These are phyloP conservation scores for Talaromyces sp. DNA, from an alignment of 2,329 filamentous ascomycete genomes.

Conservation along the genomic window DNA sequence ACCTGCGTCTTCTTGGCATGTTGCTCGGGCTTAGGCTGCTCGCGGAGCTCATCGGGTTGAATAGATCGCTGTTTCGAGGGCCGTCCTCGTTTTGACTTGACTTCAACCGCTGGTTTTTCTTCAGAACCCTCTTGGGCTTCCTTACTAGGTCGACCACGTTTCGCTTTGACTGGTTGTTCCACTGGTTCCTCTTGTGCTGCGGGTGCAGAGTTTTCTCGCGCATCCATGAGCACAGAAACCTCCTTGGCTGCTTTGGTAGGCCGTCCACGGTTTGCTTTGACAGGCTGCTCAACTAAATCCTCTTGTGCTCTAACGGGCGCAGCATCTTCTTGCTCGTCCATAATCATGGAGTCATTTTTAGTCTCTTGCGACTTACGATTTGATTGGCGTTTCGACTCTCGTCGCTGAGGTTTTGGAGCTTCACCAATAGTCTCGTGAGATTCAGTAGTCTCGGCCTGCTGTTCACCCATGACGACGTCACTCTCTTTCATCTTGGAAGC, in stretches of 20 bases:
- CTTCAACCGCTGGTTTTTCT: conserved; percentile 6
- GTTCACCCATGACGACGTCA: conserved; percentile 21
- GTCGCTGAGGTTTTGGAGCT: conserved; percentile 2
- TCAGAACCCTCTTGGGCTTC: not conserved
- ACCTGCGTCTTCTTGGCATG: conserved; percentile 22
- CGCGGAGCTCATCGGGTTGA: not conserved
- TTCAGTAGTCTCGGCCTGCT: conserved; percentile 16
- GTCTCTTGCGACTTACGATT: conserved; percentile 7
- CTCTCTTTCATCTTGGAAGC: not conserved
- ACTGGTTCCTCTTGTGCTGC: conserved; percentile 14
- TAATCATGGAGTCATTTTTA: not conserved
- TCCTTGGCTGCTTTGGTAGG: not conserved
- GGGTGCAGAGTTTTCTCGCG: not conserved
- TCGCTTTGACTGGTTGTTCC: not conserved
- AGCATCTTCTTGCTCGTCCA: not conserved
- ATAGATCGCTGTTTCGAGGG: conserved; percentile 14
- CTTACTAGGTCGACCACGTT: conserved; percentile 11
- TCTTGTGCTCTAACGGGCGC: conserved; percentile 13
- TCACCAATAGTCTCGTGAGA: conserved; percentile 12
- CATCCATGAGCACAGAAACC: not conserved
- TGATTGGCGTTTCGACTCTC: not conserved
- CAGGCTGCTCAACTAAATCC: not conserved
- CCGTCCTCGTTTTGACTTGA: conserved; percentile 11
- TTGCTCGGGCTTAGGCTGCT: conserved; percentile 9
- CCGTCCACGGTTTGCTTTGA: conserved; percentile 11